Conservation (phyloP, 2,329 filamentous ascomycete species). For the Pseudogymnoascus sp. region DNA sequence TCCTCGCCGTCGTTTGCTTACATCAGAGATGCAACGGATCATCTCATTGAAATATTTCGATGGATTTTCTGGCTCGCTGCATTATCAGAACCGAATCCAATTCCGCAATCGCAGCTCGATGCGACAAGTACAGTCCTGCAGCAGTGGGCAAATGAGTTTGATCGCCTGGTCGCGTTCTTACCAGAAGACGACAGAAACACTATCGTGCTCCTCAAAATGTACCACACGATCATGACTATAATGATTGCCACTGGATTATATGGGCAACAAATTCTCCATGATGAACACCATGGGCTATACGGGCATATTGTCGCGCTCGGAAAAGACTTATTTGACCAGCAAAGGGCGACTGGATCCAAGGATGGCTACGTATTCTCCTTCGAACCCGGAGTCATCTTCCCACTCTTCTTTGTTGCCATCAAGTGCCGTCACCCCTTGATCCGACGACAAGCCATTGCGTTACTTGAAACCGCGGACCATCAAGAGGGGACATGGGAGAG, state of each 20-base stretch:
- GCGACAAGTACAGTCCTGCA: neutral
- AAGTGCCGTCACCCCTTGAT: constrained; percentile 49
- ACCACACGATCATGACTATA: constrained; percentile 12
- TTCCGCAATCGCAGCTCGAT: constrained; percentile 9
- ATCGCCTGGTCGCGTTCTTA: neutral
- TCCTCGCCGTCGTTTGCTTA: neutral
- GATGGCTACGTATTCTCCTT: neutral
- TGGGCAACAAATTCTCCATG: constrained; percentile 11
- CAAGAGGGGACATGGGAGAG: constrained; percentile 61
- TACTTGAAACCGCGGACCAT: constrained; percentile 49
- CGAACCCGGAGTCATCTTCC: constrained; percentile 46
- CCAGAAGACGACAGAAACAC: neutral
- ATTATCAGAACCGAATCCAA: constrained; percentile 11
- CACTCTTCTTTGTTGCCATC: constrained; percentile 54
- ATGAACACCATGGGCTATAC: constrained; percentile 8
- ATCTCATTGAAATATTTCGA: constrained; percentile 10
- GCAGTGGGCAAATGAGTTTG: neutral
- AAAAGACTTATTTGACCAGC: neutral
- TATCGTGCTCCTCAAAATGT: constrained; percentile 12
- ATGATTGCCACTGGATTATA: constrained; percentile 11
- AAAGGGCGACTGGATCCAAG: neutral
- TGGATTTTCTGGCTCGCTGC: constrained; percentile 14
- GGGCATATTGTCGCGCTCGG: constrained; percentile 10
- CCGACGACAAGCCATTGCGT: constrained; percentile 51
- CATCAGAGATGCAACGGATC: constrained; percentile 9